phyloP scores from a whole-genome alignment of 2,329 filamentous ascomycete species.

The Colletotrichum lentis region DNA sequence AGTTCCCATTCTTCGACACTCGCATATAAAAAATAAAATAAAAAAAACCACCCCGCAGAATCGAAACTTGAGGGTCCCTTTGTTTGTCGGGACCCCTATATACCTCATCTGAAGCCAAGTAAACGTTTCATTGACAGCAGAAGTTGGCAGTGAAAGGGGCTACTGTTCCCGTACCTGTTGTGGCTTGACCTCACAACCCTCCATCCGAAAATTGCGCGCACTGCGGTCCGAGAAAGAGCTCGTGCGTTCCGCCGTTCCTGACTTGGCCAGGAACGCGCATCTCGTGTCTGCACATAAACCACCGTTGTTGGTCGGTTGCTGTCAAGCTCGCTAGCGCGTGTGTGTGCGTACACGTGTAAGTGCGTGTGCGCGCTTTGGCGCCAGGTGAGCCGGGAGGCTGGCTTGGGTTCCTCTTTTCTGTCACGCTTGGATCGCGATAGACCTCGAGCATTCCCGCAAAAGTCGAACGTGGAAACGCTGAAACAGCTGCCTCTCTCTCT shows the following conservation, averaged over 20 bases:
- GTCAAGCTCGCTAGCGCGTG: conserved; percentile 8
- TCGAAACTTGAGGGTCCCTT: background rate
- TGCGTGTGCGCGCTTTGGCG: conserved; percentile 8
- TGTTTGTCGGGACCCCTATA: background rate
- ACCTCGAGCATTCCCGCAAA: background rate
- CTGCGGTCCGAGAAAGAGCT: too few relatives aligned
- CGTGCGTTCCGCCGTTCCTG: background rate
- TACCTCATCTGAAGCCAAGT: background rate
- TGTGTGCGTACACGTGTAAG: background rate
- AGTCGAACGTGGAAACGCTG: background rate
- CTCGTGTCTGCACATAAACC: background rate
- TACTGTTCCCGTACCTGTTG: background rate
- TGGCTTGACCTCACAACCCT: background rate
- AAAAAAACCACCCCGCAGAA: too few relatives aligned
- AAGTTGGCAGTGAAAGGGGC: background rate
- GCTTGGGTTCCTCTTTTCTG: conserved; percentile 7
- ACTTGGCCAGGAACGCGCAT: background rate
- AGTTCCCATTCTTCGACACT: background rate
- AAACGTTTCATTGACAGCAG: background rate
- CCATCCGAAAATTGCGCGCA: background rate
- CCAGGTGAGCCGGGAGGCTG: background rate
- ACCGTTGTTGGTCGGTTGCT: background rate
- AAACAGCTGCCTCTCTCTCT: background rate
- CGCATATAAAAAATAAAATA: too few relatives aligned
- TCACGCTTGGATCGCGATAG: conserved; percentile 19